These are phyloP conservation scores for Fraxinus angustifolia DNA, from an alignment of 305 asterid species.

Conservation along the genomic window DNA sequence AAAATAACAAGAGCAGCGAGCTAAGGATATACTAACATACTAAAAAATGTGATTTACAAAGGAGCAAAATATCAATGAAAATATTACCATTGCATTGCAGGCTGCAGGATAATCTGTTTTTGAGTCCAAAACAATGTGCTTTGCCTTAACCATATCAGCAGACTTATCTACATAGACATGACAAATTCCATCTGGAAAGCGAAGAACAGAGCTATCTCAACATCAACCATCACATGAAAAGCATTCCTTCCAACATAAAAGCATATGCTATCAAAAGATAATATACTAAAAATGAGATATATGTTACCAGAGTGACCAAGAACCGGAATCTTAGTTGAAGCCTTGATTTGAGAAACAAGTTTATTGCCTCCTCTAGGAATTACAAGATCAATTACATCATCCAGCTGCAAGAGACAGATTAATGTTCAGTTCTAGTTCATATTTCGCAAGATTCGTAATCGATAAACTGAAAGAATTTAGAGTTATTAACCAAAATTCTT, in stretches of 20 bases:
- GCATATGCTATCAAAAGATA: neutral
- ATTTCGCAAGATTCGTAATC: neutral
- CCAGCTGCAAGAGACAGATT: slow-evolving; percentile 32
- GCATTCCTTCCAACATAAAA: neutral
- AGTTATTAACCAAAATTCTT: neutral
- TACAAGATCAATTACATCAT: slow-evolving; percentile 52
- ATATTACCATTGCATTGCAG: slow-evolving; percentile 64
- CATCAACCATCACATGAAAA: slow-evolving; percentile 1
- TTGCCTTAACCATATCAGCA: slow-evolving; percentile 50
- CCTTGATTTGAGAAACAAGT: slow-evolving; percentile 48
- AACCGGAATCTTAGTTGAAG: slow-evolving; percentile 65
- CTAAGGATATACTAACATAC: neutral
- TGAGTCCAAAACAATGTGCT: slow-evolving; percentile 35
- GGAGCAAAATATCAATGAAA: neutral
- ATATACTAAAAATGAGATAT: neutral
- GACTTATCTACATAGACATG: slow-evolving; percentile 64
- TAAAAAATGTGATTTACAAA: neutral
- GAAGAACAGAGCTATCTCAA: neutral
- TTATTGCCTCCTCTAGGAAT: slow-evolving; percentile 52
- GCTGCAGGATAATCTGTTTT: slow-evolving; percentile 74
- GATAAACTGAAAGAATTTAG: neutral
- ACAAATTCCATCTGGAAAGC: slow-evolving; percentile 62
- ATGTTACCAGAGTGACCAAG: slow-evolving; percentile 67
- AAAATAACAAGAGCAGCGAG: neutral
- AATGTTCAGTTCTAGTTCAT: slow-evolving; percentile 8